A percentile compares a stretch with the other conserved stretches of the same genome.
Conservation (phyloP, 306 rosid species). For the Sindora glabra region DNA sequence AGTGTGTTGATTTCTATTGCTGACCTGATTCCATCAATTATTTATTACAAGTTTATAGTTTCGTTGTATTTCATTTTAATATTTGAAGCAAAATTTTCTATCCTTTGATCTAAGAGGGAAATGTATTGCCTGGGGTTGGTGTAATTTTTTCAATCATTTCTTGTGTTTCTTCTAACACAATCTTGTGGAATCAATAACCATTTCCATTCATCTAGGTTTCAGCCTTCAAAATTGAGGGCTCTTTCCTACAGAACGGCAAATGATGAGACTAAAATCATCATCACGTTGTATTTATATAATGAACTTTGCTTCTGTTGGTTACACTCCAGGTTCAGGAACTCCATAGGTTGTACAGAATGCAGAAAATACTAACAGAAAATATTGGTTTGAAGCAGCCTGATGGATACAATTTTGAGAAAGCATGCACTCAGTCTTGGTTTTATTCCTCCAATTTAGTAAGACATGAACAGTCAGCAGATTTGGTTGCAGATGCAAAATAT, state of each 20-base stretch:
- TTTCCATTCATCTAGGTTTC: background rate
- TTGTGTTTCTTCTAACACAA: background rate
- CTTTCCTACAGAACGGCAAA: background rate
- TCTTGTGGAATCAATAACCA: background rate
- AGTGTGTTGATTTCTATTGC: background rate
- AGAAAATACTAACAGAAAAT: too few relatives aligned
- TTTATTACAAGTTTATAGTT: background rate
- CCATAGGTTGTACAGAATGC: too few relatives aligned
- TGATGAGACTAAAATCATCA: background rate
- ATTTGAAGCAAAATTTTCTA: background rate
- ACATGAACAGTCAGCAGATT: conserved; percentile 7
- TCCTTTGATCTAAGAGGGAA: too few relatives aligned
- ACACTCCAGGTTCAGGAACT: conserved; percentile 46
- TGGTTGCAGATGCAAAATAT: background rate
- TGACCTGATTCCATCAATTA: background rate
- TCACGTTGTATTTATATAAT: background rate
- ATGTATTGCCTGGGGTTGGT: background rate
- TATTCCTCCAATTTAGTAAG: conserved; percentile 8
- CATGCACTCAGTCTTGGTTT: conserved; percentile 17
- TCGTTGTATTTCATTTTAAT: background rate
- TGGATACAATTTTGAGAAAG: conserved; percentile 8
- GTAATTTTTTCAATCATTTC: background rate
- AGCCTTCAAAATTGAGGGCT: background rate
- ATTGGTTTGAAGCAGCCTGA: too few relatives aligned
- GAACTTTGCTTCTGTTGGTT: conserved; percentile 1